These are phyloP conservation scores for Apiotrichum sp. DNA, from an alignment of 1,284 basidiomycete species.

Conservation along the genomic window DNA sequence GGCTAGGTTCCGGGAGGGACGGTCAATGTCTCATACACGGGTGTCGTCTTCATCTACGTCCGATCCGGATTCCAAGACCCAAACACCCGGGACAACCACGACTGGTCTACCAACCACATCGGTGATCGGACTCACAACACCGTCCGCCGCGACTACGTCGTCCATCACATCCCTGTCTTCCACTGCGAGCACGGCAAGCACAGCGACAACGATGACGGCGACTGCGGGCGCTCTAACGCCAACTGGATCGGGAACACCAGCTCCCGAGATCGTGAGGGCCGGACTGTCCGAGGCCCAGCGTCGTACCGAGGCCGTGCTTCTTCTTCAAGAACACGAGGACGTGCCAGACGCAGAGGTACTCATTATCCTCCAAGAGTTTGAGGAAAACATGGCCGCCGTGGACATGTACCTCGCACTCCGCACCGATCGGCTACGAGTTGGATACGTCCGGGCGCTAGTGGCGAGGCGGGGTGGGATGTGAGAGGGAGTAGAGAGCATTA, in stretches of 20 bases:
- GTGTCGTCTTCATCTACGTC: not conserved
- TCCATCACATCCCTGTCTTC: not conserved
- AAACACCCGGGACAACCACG: not conserved
- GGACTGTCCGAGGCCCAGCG: constrained; percentile 29
- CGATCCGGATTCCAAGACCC: not conserved
- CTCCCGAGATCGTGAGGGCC: constrained; percentile 6
- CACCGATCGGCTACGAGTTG: constrained; percentile 8
- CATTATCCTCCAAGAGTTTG: constrained; percentile 35
- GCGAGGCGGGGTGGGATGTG: not conserved
- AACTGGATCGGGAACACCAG: not conserved
- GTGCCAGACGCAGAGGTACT: constrained; percentile 35
- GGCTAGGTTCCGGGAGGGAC: not conserved
- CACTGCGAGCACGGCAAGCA: not conserved
- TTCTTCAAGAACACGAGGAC: constrained; percentile 28
- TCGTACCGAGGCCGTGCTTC: constrained; percentile 32
- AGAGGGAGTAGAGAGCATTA: too few species aligned
- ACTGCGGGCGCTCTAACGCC: constrained; percentile 3
- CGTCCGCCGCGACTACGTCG: not conserved
- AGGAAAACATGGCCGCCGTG: constrained; percentile 27
- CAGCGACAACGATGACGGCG: constrained; percentile 2
- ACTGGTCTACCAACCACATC: not conserved
- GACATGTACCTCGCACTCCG: constrained; percentile 37
- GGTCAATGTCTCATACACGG: not conserved
- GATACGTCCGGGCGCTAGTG: not conserved
- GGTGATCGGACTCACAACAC: not conserved